phyloP scores from a whole-genome alignment of 1,284 basidiomycete species.

The Cutaneotrichosporon arboriforme region DNA sequence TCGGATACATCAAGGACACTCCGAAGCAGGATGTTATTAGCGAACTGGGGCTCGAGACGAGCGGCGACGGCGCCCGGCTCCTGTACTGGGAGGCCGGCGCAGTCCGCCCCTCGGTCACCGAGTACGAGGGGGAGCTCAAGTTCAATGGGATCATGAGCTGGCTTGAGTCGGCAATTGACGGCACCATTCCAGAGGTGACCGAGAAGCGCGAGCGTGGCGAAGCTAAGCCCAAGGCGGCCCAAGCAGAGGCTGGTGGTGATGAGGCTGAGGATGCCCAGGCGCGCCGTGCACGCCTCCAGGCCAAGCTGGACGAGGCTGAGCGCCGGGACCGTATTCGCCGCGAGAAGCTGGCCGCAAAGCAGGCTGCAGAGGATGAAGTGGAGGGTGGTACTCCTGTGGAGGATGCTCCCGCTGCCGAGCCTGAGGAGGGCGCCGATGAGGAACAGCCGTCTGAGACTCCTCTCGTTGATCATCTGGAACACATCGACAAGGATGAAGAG shows the following conservation, averaged over 20 bases:
- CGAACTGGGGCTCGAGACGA: conserved; percentile 27
- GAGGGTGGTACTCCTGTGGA: conserved; percentile 9
- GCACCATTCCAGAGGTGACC: conserved; percentile 2
- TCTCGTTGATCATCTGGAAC: conserved; percentile 2
- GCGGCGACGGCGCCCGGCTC: conserved; percentile 34
- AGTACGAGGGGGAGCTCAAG: conserved; percentile 44
- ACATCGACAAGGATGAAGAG: neutral
- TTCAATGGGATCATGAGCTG: conserved; percentile 45
- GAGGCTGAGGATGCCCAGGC: conserved; percentile 13
- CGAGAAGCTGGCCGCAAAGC: conserved; percentile 29
- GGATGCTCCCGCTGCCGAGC: conserved; percentile 10
- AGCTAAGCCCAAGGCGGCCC: neutral
- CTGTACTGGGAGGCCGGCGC: conserved; percentile 34
- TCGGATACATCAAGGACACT: conserved; percentile 63
- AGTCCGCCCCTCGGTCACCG: conserved; percentile 16
- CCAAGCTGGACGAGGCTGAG: conserved; percentile 42
- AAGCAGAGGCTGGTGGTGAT: conserved; percentile 12
- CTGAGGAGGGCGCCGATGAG: conserved; percentile 9
- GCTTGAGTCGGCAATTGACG: conserved; percentile 25
- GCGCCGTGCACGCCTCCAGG: conserved; percentile 26
- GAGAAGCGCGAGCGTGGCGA: neutral
- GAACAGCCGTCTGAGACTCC: conserved; percentile 1
- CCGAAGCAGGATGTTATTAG: conserved; percentile 52
- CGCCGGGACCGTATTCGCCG: conserved; percentile 33
- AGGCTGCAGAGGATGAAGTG: conserved; percentile 6